Evolutionary conservation across 192 early-diverging fungal genomes (phyloP).

Genomic region (Backusella morwellensis): DNA sequence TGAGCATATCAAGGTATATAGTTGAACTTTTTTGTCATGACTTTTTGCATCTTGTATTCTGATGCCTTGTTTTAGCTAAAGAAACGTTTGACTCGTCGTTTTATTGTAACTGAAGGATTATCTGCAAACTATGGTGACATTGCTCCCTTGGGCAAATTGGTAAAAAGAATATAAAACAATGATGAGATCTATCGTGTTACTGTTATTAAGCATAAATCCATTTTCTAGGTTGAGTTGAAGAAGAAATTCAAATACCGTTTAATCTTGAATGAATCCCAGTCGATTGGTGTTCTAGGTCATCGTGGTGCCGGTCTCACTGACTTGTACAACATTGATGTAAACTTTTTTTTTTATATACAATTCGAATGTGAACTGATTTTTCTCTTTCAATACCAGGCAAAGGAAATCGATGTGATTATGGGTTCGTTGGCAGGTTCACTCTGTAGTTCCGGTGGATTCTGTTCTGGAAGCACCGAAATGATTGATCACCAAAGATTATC

Average conservation of each 20-base stretch:
- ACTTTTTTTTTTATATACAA: neutral
- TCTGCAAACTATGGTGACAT: constrained; percentile 90
- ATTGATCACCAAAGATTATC: constrained; percentile 92
- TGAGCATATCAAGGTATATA: constrained; percentile 61
- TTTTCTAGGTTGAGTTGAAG: constrained; percentile 68
- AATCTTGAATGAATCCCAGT: constrained; percentile 90
- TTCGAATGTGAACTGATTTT: neutral
- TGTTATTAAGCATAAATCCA: neutral
- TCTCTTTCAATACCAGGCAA: constrained; percentile 33
- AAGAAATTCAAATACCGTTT: constrained; percentile 96
- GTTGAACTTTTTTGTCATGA: too few species aligned
- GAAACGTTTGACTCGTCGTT: constrained; percentile 84
- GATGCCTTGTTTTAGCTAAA: constrained; percentile 44
- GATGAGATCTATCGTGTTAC: neutral
- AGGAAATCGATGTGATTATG: constrained; percentile 85
- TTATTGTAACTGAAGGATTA: constrained; percentile 93
- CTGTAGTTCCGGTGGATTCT: constrained; percentile 89
- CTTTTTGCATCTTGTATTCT: too few species aligned
- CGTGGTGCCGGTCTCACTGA: constrained; percentile 87
- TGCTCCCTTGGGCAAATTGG: constrained; percentile 71
- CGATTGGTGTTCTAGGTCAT: constrained; percentile 85
- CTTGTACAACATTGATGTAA: constrained; percentile 57
- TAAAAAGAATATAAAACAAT: neutral
- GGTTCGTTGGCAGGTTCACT: constrained; percentile 81
- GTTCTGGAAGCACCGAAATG: constrained; percentile 82